Evolutionary conservation across 1,284 basidiomycete species (phyloP).

Genomic region (Ceratobasidium sp.): DNA sequence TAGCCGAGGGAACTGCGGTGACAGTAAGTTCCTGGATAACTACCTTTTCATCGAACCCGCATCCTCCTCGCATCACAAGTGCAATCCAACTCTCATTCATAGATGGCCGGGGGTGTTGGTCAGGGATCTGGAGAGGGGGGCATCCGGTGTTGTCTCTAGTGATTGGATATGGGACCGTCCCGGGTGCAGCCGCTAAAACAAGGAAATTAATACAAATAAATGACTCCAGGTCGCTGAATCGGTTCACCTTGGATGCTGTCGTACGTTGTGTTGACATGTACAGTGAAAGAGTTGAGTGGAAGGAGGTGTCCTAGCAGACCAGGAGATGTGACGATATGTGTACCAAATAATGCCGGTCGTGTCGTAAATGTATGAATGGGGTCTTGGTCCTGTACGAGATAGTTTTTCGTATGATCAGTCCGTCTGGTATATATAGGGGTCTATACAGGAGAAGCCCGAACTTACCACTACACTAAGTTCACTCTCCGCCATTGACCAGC

Average conservation of each 20-base stretch:
- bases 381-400: conserved; percentile 36
- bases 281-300: conserved; percentile 45
- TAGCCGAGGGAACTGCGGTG: conserved; percentile 2
- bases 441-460: too few relatives aligned
- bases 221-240: background rate
- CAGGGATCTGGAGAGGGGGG: conserved; percentile 40
- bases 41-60: conserved; percentile 56
- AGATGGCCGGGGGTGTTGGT: conserved; percentile 30
- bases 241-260: conserved; percentile 4
- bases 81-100: conserved; percentile 50
- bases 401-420: background rate
- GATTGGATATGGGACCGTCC: conserved; percentile 13
- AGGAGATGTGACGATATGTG: conserved; percentile 46
- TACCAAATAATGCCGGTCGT: conserved; percentile 48
- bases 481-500: conserved; percentile 46
- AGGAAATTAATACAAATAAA: background rate
- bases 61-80: conserved; percentile 55
- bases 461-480: conserved; percentile 46
- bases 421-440: background rate
- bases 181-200: background rate
- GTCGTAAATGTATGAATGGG: conserved; percentile 44
- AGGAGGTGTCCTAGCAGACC: conserved; percentile 45
- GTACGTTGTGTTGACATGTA: conserved; percentile 27
- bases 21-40: background rate
- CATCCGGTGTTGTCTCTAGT: conserved; percentile 41